Base-by-base conservation (phyloP, 352 stramenopile genomes). In the Pythium diclinum region DNA sequence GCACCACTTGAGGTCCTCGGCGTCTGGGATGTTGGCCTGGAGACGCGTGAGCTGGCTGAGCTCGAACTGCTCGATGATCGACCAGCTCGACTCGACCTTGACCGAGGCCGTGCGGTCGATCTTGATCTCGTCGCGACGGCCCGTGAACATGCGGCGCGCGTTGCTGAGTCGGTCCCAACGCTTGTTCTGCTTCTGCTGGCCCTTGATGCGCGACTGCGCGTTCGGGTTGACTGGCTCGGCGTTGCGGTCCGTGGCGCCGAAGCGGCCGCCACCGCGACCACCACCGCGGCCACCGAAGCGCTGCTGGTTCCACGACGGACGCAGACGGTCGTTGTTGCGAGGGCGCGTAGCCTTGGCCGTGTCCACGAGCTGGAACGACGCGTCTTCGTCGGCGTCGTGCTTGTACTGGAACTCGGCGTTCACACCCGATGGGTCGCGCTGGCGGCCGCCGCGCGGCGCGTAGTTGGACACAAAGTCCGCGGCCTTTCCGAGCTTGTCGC, bases 31-130 rank as follows among this genome's bases (percentile, higher is more conserved):
- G 71, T 96, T 96, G 32, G 91, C 88, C 75, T 97, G 83, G 38
- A 98, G 75, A 69, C 99, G 99, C 38, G 84, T 97, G 17, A 99
- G 79, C 65, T 98, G 95, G 44, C 81, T 76, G 36, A 99, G 82
- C 76, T 99, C 96, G 64, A 99, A 95, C 79, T 99, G 91, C 71
- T 99, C 95, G 56, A 99, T 74, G 49, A 98, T 83, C 51, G 81
- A 79, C 96, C 97, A 99, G 63, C 91, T 94, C 47, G 78, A 69
- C 58, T 96, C 81, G 19, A 99, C 92, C 60, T 92, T 91, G 30
- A 99, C 94, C 38, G 84, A 96, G 21, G 92, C 83, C 56, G 84
- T 79, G 30, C 94, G 88, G 63, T 97, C 90, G 21, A 82, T 71
- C 71, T 85, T 92, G 44, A 82, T 67, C 57, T 93, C 85, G 59